Percentiles rank a stretch among this genome's conserved stretches.
phyloP scores from a whole-genome alignment of 2,329 filamentous ascomycete species.

The Botrytis tulipae region DNA sequence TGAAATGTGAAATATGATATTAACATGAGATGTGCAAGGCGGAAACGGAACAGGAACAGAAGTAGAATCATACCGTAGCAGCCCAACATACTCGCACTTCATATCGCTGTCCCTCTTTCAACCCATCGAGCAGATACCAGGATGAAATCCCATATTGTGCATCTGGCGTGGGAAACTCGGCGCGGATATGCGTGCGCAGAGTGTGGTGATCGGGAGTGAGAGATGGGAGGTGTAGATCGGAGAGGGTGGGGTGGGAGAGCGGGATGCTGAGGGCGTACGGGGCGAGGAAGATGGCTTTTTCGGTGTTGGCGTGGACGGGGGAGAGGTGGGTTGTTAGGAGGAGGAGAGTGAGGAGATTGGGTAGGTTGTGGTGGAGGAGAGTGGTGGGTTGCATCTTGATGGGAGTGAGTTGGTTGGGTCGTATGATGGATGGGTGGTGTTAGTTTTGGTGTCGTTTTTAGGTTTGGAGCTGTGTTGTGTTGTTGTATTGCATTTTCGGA shows the following conservation, averaged over 20 bases:
- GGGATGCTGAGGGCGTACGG: conserved; percentile 59
- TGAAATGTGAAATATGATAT: neutral
- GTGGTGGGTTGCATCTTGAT: neutral
- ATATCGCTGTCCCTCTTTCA: conserved; percentile 74
- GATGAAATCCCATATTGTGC: conserved; percentile 59
- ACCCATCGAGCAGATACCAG: conserved; percentile 74
- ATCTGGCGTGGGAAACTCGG: conserved; percentile 61
- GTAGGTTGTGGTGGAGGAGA: neutral
- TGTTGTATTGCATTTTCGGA: neutral
- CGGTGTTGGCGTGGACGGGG: conserved; percentile 66
- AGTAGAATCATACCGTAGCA: conserved; percentile 67
- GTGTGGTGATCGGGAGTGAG: conserved; percentile 58
- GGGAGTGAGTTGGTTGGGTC: neutral
- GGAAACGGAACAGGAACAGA: neutral
- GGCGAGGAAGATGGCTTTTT: conserved; percentile 85
- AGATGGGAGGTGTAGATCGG: conserved; percentile 60
- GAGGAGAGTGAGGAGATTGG: conserved; percentile 26
- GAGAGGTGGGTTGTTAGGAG: conserved; percentile 23
- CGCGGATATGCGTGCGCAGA: conserved; percentile 62
- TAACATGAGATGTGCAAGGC: neutral
- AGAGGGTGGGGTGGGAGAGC: conserved; percentile 53
- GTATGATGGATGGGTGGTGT: neutral
- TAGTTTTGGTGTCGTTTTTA: neutral
- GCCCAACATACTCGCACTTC: conserved; percentile 93
- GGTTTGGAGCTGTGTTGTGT: neutral